phyloP scores from a whole-genome alignment of 2,329 filamentous ascomycete species.

The Ilyonectria mors-panacis region DNA sequence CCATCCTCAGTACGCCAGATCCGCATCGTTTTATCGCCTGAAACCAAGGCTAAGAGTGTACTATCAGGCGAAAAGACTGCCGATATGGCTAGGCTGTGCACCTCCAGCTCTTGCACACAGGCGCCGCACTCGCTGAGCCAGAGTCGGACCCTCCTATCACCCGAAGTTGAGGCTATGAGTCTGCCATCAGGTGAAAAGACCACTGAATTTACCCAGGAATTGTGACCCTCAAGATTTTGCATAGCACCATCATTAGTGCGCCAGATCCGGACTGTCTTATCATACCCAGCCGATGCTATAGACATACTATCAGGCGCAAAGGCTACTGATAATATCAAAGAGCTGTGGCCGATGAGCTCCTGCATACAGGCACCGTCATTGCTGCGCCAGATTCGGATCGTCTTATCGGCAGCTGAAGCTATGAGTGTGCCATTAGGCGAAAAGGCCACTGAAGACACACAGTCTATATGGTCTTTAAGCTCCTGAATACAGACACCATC shows the following conservation, averaged over 20 bases:
- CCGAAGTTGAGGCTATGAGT: not conserved
- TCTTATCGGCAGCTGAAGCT: not conserved
- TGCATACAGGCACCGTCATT: not conserved
- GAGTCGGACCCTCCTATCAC: not conserved
- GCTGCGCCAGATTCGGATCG: too few species aligned
- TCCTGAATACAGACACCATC: not conserved
- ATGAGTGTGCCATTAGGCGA: not conserved
- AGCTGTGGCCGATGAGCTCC: too few species aligned
- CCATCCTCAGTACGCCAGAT: not conserved
- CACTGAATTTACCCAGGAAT: not conserved
- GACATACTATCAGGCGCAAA: too few species aligned
- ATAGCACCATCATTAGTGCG: not conserved
- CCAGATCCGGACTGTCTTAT: not conserved
- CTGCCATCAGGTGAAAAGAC: slow-evolving; percentile 1
- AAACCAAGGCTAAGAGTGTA: not conserved
- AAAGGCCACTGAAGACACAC: not conserved
- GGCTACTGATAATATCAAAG: too few species aligned
- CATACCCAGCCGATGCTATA: not conserved
- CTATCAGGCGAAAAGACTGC: slow-evolving; percentile 7
- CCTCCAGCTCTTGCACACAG: slow-evolving; percentile 1
- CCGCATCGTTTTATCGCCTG: not conserved
- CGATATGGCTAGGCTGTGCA: not conserved
- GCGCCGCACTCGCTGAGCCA: not conserved
- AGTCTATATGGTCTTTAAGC: slow-evolving; percentile 9
- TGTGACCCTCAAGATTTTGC: not conserved